Base-by-base conservation (phyloP, 495 filamentous ascomycete genomes). In the Penicillium atrosanguineum region DNA sequence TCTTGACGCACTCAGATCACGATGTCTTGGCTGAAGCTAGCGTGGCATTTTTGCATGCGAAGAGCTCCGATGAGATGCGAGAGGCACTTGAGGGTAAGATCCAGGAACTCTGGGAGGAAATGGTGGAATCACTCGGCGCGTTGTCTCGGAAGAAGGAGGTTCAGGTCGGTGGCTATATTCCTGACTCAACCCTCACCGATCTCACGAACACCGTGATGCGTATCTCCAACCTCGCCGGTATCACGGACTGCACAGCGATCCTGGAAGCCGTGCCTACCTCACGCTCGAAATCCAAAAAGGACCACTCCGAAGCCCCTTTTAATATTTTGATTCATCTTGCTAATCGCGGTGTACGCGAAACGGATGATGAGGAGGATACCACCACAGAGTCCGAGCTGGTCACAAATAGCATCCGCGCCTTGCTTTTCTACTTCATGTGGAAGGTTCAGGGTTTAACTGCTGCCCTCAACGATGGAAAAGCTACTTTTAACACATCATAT, bases 391-490 rank as follows among this genome's bases (percentile, higher is more conserved):
- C 90, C 52, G 86, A 91, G 52, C 71, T 94, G 46, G 83, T 91
- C 6, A 75, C 77, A 9, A 85, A 81, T 50, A 86, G 90, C 18
- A 83, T 91, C 55, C 85, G 86, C 55, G 77, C 85, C 6, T 68
- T 87, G 20, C 72, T 91, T 21, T 90, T 91, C 73, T 97, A 96
- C 72, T 94, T 96, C 69, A 89, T 95, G 85, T 98, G 94, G 94
- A 91, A 92, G 57, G 79, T 89, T 8, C 83, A 84, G 42, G 67
- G 67, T 37, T 56, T 81, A 31, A 62, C 68, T 28, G 61, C 64
- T n/a, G 62, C 69, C 16, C 39, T 79, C 40, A 67, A 60, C 25
- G 57, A 69, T 7, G 73, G 70, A 7, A 75, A 71, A 39, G 67
- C 71, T 9, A 56, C 51, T 61, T 95, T 54, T 76, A 82, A 42